Base-by-base conservation (phyloP, 768 basidiomycete species). In the Leucosporidium creatinivorum region DNA sequence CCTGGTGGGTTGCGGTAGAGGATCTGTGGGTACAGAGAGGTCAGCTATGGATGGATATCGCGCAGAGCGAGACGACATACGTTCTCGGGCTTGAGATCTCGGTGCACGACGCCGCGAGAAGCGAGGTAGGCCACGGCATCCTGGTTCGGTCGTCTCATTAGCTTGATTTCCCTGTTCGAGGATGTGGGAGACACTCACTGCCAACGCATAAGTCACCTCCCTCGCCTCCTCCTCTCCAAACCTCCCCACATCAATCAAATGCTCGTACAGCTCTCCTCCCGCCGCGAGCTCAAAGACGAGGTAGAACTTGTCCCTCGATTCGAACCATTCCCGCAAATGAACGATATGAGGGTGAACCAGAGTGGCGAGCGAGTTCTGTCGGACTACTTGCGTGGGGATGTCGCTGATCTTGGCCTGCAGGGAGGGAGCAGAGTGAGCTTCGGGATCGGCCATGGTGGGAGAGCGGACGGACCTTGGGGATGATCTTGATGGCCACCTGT, bases 221-320 rank as follows among this genome's bases (percentile, higher is more conserved):
- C 61, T 50, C 25, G 70, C 70, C 28, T 72, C 70, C 0, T 23
- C 67, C 39, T 72, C 70, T 21, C 63, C 50, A 31, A 72, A 72
- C 10, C 70, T 71, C 48, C 31, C 23, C 91, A 92, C 75, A 13
- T 86, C 87, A 61, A 99, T 85, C 74, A 72, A 39, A 28, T 98
- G 93, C 78, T 91, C 94, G 81, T 97, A 98, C 58, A 99, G 83
- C 78, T 99, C 96, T 30, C 96, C 94, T 72, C 93, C 91, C 51
- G 88, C 92, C 0, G 93, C 94, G 76, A 96, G 97, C 77, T 99
- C 96, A 72, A 98, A 86, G 86, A 98, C 94, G 68, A 98, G 83
- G 79, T 96, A 97, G 73, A 62, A 68, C 39, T 51, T 60, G 39
- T 48, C 56, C 60, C 60, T 65, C 61, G 47, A 48, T 47, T 71